These are phyloP conservation scores for Ogataea trehaloabstinens DNA, from an alignment of 805 yeast species.

Conservation along the genomic window DNA sequence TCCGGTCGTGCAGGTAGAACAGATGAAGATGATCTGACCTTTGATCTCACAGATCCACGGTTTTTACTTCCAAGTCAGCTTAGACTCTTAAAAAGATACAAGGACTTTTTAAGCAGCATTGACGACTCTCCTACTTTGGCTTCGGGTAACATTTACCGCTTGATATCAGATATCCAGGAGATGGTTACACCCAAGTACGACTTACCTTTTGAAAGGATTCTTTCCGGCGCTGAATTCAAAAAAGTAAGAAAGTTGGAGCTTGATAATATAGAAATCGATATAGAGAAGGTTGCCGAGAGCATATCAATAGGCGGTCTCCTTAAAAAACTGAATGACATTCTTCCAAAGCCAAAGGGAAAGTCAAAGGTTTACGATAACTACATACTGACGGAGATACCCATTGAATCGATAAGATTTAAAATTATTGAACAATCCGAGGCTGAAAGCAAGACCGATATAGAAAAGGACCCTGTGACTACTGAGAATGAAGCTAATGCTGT, in stretches of 20 bases:
- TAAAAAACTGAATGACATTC: constrained; percentile 21
- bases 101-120: constrained; percentile 16
- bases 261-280: constrained; percentile 19
- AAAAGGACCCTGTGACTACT: constrained; percentile 5
- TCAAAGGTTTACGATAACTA: constrained; percentile 52
- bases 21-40: constrained; percentile 22
- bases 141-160: constrained; percentile 6
- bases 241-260: constrained; percentile 24
- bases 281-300: constrained; percentile 11
- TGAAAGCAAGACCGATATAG: constrained; percentile 7
- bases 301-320: constrained; percentile 21
- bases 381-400: constrained; percentile 43
- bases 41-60: constrained; percentile 20
- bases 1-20: constrained; percentile 26
- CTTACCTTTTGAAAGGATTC: constrained; percentile 14
- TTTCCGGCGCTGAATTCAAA: constrained; percentile 15
- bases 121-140: constrained; percentile 15
- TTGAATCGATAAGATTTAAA: constrained; percentile 43
- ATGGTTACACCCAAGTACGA: neutral
- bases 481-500: constrained; percentile 5
- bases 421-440: constrained; percentile 15
- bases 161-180: constrained; percentile 4
- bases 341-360: constrained; percentile 43
- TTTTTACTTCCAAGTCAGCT: constrained; percentile 32
- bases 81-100: constrained; percentile 19